Evolutionary conservation across 495 filamentous ascomycete genomes (phyloP).

Genomic region (Parathielavia appendiculata): DNA sequence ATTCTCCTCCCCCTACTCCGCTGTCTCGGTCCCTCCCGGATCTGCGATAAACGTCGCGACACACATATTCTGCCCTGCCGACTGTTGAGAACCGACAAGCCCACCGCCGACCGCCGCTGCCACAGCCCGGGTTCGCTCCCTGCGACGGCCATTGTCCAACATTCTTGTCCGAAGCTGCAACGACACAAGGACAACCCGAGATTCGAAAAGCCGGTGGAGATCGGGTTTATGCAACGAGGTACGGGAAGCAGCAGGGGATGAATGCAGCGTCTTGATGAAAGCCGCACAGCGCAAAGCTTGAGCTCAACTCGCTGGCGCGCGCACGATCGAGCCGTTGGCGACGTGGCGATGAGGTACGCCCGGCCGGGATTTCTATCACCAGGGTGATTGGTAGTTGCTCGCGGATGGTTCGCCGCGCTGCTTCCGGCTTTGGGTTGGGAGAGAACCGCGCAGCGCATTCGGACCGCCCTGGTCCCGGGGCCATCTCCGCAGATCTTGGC

Average conservation of each 20-base stretch:
- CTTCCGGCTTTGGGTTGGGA: neutral
- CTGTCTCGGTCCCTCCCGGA: neutral
- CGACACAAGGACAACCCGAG: neutral
- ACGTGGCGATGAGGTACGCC: slow-evolving; percentile 30
- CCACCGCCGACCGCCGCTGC: neutral
- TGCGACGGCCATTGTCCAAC: slow-evolving; percentile 5
- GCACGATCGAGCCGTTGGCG: slow-evolving; percentile 13
- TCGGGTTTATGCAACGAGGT: slow-evolving; percentile 25
- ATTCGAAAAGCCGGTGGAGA: neutral
- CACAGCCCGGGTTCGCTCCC: neutral
- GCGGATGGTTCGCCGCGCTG: neutral
- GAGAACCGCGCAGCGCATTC: slow-evolving; percentile 8
- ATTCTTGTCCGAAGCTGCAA: neutral
- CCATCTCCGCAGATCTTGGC: neutral
- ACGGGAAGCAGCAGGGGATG: slow-evolving; percentile 19
- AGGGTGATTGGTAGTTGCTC: neutral
- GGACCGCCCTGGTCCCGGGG: neutral
- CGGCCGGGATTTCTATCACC: neutral
- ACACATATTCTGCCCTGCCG: neutral
- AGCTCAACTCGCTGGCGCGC: slow-evolving; percentile 13
- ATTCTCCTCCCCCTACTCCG: slow-evolving; percentile 4
- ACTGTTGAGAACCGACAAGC: slow-evolving; percentile 5
- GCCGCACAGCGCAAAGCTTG: slow-evolving; percentile 7
- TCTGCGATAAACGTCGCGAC: neutral
- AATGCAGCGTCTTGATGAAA: slow-evolving; percentile 19